These are phyloP conservation scores for Aureobasidium sp. DNA, from an alignment of 2,329 filamentous ascomycete species.

Conservation along the genomic window DNA sequence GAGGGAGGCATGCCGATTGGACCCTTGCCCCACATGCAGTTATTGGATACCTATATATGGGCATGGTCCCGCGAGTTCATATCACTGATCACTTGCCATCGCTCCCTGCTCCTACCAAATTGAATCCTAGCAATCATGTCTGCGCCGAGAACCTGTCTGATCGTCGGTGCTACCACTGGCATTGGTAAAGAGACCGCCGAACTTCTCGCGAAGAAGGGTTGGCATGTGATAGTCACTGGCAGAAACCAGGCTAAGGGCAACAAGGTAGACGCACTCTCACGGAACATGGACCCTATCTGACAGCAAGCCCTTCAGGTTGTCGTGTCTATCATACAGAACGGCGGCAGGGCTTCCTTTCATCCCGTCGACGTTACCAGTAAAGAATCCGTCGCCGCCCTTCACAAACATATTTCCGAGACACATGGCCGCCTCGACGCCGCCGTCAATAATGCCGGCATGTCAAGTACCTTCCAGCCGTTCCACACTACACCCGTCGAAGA, in stretches of 20 bases:
- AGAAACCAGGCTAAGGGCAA: not conserved
- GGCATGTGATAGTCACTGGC: not conserved
- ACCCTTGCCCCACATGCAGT: not conserved
- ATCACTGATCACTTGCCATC: not conserved
- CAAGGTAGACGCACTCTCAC: not conserved
- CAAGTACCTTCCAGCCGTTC: not conserved
- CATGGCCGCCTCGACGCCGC: slow-evolving; percentile 1
- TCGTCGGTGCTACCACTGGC: not conserved
- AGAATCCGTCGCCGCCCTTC: not conserved
- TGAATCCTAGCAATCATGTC: not conserved
- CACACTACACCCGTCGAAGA: not conserved
- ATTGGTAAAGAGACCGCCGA: not conserved
- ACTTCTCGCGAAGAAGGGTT: not conserved
- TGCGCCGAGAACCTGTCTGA: not conserved
- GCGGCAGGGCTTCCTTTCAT: not conserved
- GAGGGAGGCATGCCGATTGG: not conserved
- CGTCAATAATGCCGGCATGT: slow-evolving; percentile 9
- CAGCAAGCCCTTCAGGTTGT: not conserved
- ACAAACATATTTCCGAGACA: not conserved
- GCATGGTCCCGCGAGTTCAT: too few species aligned
- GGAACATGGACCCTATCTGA: not conserved
- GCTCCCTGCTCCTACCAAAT: too few species aligned
- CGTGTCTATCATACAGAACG: not conserved
- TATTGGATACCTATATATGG: not conserved
- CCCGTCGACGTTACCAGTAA: not conserved